These are phyloP conservation scores for Termitomyces sp. DNA, from an alignment of 768 basidiomycete genomes.

Conservation along the genomic window DNA sequence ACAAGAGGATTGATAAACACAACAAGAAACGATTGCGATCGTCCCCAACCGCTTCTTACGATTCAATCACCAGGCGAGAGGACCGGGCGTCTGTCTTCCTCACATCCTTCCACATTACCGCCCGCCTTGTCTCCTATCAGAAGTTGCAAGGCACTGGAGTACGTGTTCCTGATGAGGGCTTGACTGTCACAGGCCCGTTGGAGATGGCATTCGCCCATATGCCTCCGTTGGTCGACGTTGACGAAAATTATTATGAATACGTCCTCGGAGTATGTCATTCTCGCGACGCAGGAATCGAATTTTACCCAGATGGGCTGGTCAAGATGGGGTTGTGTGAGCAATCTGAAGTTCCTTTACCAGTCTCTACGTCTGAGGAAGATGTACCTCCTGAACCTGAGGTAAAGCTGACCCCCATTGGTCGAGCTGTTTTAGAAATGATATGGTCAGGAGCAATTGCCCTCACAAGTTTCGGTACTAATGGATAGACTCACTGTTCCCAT, in stretches of 20 bases:
- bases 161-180: constrained; percentile 64
- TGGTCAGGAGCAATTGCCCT: constrained; percentile 49
- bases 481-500: constrained; percentile 3
- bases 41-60: constrained; percentile 31
- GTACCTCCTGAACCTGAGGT: constrained; percentile 36
- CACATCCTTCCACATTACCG: constrained; percentile 64
- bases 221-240: constrained; percentile 29
- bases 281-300: constrained; percentile 66
- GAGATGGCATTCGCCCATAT: constrained; percentile 45
- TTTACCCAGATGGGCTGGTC: constrained; percentile 73
- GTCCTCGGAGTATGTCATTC: constrained; percentile 59
- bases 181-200: constrained; percentile 59
- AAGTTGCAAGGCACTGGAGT: constrained; percentile 72
- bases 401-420: constrained; percentile 45
- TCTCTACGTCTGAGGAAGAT: constrained; percentile 29
- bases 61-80: constrained; percentile 26
- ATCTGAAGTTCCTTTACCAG: constrained; percentile 14
- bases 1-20: constrained; percentile 25
- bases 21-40: constrained; percentile 39
- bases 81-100: constrained; percentile 45
- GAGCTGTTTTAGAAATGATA: constrained; percentile 51
- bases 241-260: constrained; percentile 30
- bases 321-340: constrained; percentile 63
- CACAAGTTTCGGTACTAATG: constrained; percentile 38
- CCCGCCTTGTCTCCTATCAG: constrained; percentile 64